phyloP scores from a whole-genome alignment of 495 filamentous ascomycete species.

The Daldinia bambusicola region DNA sequence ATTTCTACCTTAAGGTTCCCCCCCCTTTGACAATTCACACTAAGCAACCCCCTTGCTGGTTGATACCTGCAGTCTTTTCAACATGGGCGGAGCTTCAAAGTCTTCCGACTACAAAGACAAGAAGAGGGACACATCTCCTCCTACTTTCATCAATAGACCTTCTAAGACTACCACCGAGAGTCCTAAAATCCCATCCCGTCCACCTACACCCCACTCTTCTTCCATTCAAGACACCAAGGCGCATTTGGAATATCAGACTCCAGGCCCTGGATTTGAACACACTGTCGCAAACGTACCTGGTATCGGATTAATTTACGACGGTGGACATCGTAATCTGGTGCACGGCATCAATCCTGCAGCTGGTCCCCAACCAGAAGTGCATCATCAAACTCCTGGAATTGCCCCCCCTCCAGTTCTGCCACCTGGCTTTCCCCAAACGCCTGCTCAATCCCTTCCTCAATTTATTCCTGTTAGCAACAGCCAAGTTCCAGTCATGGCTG shows the following conservation, averaged over 20 bases:
- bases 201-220: constrained; percentile 3
- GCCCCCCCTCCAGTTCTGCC: constrained; percentile 16
- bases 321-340: not conserved
- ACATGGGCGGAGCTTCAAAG: constrained; percentile 1
- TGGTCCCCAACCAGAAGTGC: constrained; percentile 20
- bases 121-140: constrained; percentile 1
- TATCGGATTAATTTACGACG: constrained; percentile 33
- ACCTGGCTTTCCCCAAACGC: constrained; percentile 26
- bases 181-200: constrained; percentile 11
- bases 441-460: constrained; percentile 13
- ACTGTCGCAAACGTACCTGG: constrained; percentile 44
- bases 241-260: constrained; percentile 17
- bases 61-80: constrained; percentile 1
- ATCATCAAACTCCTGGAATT: constrained; percentile 24
- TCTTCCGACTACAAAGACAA: constrained; percentile 8
- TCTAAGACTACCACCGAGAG: constrained; percentile 1
- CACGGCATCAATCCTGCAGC: constrained; percentile 28
- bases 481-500: constrained; percentile 18
- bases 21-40: constrained; percentile 12
- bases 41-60: not conserved
- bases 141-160: not conserved
- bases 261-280: constrained; percentile 33
- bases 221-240: not conserved
- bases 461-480: constrained; percentile 13
- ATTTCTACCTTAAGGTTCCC: constrained; percentile 4